Conservation (phyloP, 164 flowering plant genomes). For the Malania oleifera region DNA sequence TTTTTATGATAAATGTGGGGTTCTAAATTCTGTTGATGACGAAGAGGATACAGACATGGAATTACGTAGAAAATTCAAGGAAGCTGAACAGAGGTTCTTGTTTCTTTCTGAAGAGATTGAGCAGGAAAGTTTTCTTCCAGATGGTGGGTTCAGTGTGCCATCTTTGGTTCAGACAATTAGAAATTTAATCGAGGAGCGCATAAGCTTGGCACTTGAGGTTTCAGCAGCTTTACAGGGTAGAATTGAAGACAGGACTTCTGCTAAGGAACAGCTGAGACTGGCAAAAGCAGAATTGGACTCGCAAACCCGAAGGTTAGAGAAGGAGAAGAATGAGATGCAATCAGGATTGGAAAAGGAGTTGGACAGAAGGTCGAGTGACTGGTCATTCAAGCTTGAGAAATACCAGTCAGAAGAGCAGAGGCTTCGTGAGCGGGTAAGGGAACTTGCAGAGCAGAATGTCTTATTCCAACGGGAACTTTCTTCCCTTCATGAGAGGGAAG, state of each 20-base stretch:
- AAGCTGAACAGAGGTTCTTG: constrained; percentile 61
- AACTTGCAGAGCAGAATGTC: constrained; percentile 94
- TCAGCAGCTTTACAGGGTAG: constrained; percentile 46
- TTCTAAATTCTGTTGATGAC: constrained; percentile 11
- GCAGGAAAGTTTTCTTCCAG: constrained; percentile 39
- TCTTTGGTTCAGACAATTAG: constrained; percentile 46
- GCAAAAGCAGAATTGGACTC: constrained; percentile 46
- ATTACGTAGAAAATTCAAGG: constrained; percentile 43
- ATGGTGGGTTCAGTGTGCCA: constrained; percentile 31
- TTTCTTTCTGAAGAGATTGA: constrained; percentile 55
- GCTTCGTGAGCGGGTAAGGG: constrained; percentile 86
- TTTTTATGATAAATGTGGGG: constrained; percentile 17
- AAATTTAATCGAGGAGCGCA: constrained; percentile 45
- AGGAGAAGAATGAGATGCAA: constrained; percentile 76
- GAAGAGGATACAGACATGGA: constrained; percentile 43
- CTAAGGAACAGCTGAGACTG: constrained; percentile 45
- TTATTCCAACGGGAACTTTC: constrained; percentile 84
- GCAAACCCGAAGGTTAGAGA: constrained; percentile 50
- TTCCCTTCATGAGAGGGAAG: constrained; percentile 50
- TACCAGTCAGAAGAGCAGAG: constrained; percentile 79
- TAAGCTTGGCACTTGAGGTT: constrained; percentile 66
- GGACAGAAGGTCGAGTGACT: constrained; percentile 84
- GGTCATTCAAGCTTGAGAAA: constrained; percentile 81
- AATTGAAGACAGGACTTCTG: constrained; percentile 51
- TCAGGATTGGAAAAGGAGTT: constrained; percentile 67